phyloP scores from a whole-genome alignment of 768 basidiomycete genomes.

The Rhodotorula diobovata region DNA sequence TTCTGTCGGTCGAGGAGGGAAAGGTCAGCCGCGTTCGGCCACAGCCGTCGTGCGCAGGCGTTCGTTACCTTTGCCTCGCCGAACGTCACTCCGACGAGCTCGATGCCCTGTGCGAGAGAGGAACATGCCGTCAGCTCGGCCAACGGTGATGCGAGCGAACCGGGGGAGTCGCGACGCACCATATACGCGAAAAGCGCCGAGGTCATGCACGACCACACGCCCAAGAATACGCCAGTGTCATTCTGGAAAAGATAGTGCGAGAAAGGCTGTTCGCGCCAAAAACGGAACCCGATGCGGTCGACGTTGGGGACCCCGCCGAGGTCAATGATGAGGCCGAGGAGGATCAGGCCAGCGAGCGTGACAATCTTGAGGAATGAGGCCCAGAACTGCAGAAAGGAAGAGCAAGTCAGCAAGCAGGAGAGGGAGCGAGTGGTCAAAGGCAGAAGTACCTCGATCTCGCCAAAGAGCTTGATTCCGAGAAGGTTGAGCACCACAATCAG shows the following conservation, averaged over 20 bases:
- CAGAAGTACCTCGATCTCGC: conserved; percentile 6
- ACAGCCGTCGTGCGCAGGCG: too few relatives aligned
- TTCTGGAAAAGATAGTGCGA: conserved; percentile 26
- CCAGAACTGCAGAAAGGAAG: conserved; percentile 44
- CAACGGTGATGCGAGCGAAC: too few relatives aligned
- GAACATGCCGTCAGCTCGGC: too few relatives aligned
- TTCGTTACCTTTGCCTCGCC: neutral
- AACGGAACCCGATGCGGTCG: conserved; percentile 55
- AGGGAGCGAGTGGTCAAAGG: neutral
- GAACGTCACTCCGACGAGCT: conserved; percentile 34
- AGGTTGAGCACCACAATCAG: conserved; percentile 26
- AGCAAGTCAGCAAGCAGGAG: neutral
- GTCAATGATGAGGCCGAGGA: conserved; percentile 57
- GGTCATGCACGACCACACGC: conserved; percentile 27
- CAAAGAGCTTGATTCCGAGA: conserved; percentile 35
- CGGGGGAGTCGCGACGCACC: neutral
- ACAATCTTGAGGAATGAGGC: conserved; percentile 48
- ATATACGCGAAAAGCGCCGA: neutral
- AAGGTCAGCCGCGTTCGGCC: too few relatives aligned
- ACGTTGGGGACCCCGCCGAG: conserved; percentile 59
- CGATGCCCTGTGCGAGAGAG: conserved; percentile 1
- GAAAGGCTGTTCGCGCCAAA: conserved; percentile 46
- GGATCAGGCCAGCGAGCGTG: conserved; percentile 44
- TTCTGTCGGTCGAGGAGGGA: neutral
- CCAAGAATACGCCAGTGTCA: conserved; percentile 23